phyloP scores from a whole-genome alignment of 2,329 filamentous ascomycete genomes.

The Fusarium coicis region DNA sequence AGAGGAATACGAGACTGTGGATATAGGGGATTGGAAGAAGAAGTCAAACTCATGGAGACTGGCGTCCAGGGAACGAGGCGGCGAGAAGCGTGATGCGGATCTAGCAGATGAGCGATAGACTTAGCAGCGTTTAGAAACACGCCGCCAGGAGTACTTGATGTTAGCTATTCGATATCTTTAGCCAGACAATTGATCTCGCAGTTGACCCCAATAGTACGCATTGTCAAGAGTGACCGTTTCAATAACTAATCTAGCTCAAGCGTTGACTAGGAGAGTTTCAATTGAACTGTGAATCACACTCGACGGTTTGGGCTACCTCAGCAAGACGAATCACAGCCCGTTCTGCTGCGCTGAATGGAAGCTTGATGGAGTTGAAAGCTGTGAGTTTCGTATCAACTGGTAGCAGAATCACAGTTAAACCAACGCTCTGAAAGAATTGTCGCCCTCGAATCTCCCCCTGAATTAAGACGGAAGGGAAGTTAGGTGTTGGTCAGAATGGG shows the following conservation, averaged over 20 bases:
- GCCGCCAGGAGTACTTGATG: neutral
- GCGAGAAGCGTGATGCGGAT: neutral
- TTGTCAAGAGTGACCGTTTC: neutral
- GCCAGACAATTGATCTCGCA: neutral
- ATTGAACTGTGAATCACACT: neutral
- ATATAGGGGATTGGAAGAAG: neutral
- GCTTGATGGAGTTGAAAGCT: fast-evolving
- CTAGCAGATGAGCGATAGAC: neutral
- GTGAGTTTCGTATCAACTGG: neutral
- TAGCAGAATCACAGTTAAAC: fast-evolving
- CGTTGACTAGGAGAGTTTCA: neutral
- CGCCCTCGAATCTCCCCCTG: neutral
- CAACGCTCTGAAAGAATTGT: too few relatives aligned
- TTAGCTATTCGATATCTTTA: neutral
- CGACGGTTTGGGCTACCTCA: neutral
- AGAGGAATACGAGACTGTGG: neutral
- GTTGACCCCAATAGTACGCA: too few relatives aligned
- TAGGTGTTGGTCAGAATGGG: neutral
- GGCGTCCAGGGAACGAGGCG: too few relatives aligned
- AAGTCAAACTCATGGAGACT: neutral
- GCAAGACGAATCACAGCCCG: too few relatives aligned
- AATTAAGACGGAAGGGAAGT: neutral
- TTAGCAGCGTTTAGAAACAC: neutral
- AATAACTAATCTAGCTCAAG: neutral
- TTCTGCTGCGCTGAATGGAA: neutral